phyloP scores from a whole-genome alignment of 1,139 yeast species.

The Geotrichum macrosporum region DNA sequence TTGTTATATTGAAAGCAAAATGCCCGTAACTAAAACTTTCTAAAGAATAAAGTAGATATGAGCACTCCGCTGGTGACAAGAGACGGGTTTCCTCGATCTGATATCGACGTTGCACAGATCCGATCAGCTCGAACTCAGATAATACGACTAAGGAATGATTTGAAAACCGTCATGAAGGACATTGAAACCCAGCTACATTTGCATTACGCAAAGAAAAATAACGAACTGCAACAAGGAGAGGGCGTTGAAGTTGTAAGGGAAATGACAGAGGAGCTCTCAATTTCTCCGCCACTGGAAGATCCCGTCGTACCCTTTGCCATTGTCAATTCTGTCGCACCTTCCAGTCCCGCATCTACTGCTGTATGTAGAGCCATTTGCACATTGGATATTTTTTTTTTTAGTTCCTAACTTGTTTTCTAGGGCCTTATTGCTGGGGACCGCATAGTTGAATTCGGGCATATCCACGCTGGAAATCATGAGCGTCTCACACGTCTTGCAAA shows the following conservation, averaged over 20 bases:
- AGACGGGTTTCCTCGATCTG: constrained; percentile 85
- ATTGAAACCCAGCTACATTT: constrained; percentile 45
- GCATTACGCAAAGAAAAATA: constrained; percentile 11
- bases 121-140: constrained; percentile 62
- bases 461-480: constrained; percentile 52
- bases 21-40: too few relatives aligned
- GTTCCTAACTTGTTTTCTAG: constrained; percentile 25
- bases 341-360: constrained; percentile 35
- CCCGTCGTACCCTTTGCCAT: constrained; percentile 53
- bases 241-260: constrained; percentile 7
- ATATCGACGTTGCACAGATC: constrained; percentile 66
- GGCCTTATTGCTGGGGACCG: constrained; percentile 44
- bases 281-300: constrained; percentile 18
- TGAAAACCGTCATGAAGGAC: constrained; percentile 46
- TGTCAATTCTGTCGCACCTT: constrained; percentile 43
- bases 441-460: constrained; percentile 50
- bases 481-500: constrained; percentile 44
- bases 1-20: too few relatives aligned
- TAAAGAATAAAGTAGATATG: constrained; percentile 51
- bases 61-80: constrained; percentile 55
- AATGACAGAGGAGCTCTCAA: constrained; percentile 2
- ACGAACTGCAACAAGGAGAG: constrained; percentile 17
- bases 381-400: constrained; percentile 35
- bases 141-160: constrained; percentile 66
- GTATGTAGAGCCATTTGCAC: constrained; percentile 25